These are phyloP conservation scores for Xylaria sp. DNA, from an alignment of 2,329 filamentous ascomycete species.

Conservation along the genomic window DNA sequence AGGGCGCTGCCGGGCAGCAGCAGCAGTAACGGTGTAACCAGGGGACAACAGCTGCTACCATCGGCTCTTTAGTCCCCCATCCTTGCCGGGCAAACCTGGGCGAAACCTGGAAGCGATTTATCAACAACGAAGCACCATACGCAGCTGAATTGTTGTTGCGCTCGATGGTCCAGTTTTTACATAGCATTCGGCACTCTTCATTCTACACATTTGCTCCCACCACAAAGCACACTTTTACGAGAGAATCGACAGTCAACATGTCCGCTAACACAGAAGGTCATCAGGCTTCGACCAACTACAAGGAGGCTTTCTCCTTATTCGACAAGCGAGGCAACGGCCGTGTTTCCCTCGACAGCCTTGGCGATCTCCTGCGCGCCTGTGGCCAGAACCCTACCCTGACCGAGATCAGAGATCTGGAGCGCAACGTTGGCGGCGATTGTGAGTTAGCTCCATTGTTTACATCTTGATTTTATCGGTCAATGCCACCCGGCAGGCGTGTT, in stretches of 20 bases:
- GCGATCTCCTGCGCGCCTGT: slow-evolving; percentile 92
- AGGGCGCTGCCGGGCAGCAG: slow-evolving; percentile 8
- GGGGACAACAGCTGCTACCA: slow-evolving; percentile 5
- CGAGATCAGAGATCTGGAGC: slow-evolving; percentile 92
- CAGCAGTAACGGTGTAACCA: slow-evolving; percentile 7
- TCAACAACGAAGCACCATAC: neutral
- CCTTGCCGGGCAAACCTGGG: slow-evolving; percentile 8
- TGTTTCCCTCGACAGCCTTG: slow-evolving; percentile 82
- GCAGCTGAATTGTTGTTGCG: neutral
- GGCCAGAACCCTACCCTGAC: slow-evolving; percentile 96
- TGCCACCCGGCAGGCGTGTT: neutral
- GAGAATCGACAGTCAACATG: slow-evolving; percentile 30
- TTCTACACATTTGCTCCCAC: slow-evolving; percentile 14
- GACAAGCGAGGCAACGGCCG: slow-evolving; percentile 98
- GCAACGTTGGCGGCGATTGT: slow-evolving; percentile 89
- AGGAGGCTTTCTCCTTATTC: slow-evolving; percentile 99
- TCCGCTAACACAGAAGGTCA: slow-evolving; percentile 34
- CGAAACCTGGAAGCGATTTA: slow-evolving; percentile 7
- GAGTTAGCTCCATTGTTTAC: slow-evolving; percentile 48
- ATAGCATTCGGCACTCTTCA: neutral
- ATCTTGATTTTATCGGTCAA: neutral
- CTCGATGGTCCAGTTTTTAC: slow-evolving; percentile 1
- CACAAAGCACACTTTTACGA: slow-evolving; percentile 7
- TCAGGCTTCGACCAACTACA: slow-evolving; percentile 94
- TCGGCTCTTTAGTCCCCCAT: slow-evolving; percentile 9